Evolutionary conservation across 2,329 filamentous ascomycete genomes (phyloP).

Genomic region (Calonectria multiphialidica): DNA sequence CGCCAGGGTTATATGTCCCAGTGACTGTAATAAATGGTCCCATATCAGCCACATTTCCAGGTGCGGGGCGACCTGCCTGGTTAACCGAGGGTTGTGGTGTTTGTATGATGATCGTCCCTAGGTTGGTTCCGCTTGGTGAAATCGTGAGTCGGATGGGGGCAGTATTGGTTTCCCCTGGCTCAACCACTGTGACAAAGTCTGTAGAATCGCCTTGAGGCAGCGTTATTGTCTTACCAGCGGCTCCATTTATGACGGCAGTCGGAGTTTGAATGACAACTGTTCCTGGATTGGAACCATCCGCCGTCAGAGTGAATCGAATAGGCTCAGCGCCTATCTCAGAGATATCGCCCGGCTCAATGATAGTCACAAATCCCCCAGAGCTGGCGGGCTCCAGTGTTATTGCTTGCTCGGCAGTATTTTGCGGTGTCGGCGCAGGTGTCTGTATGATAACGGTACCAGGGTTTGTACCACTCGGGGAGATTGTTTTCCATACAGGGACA

Average conservation of each 20-base stretch:
- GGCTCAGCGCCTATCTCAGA: conserved; percentile 26
- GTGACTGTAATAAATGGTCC: not conserved
- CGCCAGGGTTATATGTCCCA: not conserved
- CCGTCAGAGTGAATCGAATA: conserved; percentile 30
- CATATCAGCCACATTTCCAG: not conserved
- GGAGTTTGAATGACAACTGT: conserved; percentile 39
- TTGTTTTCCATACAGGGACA: conserved; percentile 20
- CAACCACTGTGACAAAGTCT: not conserved
- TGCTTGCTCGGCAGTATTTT: not conserved
- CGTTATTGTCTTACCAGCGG: not conserved
- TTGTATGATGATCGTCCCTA: conserved; percentile 38
- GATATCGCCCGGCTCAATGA: conserved; percentile 34
- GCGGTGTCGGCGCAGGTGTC: conserved; percentile 8
- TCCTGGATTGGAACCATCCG: conserved; percentile 35
- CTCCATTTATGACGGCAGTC: not conserved
- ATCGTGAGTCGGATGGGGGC: conserved; percentile 26
- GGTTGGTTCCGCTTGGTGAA: conserved; percentile 19
- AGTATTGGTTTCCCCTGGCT: conserved; percentile 5
- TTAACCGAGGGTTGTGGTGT: conserved; percentile 1
- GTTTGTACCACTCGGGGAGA: conserved; percentile 31
- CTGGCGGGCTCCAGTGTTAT: conserved; percentile 30
- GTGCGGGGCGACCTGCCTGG: not conserved
- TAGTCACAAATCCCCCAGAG: conserved; percentile 29
- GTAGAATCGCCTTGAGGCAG: not conserved
- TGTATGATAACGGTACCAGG: conserved; percentile 36